These are phyloP conservation scores for Kregervanrija delftensis DNA, from an alignment of 805 yeast genomes.

Conservation along the genomic window DNA sequence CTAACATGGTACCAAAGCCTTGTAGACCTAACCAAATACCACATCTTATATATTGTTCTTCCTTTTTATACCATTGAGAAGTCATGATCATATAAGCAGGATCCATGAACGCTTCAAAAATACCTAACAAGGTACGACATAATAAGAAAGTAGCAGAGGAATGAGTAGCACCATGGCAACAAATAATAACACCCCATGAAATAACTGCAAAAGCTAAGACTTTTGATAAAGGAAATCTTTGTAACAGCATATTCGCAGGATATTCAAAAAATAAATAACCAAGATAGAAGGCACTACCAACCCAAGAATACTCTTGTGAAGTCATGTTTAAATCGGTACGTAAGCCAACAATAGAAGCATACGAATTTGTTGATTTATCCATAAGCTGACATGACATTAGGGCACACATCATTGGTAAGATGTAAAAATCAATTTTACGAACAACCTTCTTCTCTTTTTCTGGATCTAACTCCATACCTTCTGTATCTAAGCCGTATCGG, in stretches of 20 bases:
- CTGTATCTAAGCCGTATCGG: slow-evolving; percentile 2
- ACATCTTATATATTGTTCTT: slow-evolving; percentile 35
- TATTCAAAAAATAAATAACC: slow-evolving; percentile 41
- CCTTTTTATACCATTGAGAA: slow-evolving; percentile 41
- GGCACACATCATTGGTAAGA: slow-evolving; percentile 29
- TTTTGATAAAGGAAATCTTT: slow-evolving; percentile 29
- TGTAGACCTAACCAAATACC: slow-evolving; percentile 32
- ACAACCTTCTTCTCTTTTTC: slow-evolving; percentile 34
- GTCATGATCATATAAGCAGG: slow-evolving; percentile 23
- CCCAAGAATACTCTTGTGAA: slow-evolving; percentile 36
- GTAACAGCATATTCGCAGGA: slow-evolving; percentile 37
- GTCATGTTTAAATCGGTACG: slow-evolving; percentile 38
- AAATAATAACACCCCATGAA: slow-evolving; percentile 29
- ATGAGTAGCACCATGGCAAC: slow-evolving; percentile 38
- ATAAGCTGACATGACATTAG: slow-evolving; percentile 39
- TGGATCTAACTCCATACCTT: slow-evolving; percentile 33
- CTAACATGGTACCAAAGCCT: slow-evolving; percentile 36
- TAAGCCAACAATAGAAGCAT: slow-evolving; percentile 40
- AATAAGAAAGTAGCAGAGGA: slow-evolving; percentile 39
- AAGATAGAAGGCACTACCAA: slow-evolving; percentile 40
- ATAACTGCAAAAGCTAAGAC: slow-evolving; percentile 22
- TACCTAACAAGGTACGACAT: slow-evolving; percentile 38
- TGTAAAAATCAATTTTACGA: slow-evolving; percentile 32
- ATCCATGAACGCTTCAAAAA: slow-evolving; percentile 30
- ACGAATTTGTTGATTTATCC: slow-evolving; percentile 47